Percentiles rank a stretch among this genome's conserved stretches.
These are phyloP conservation scores for Flaveria brownii DNA, from an alignment of 129 eudicot species.

Conservation along the genomic window DNA sequence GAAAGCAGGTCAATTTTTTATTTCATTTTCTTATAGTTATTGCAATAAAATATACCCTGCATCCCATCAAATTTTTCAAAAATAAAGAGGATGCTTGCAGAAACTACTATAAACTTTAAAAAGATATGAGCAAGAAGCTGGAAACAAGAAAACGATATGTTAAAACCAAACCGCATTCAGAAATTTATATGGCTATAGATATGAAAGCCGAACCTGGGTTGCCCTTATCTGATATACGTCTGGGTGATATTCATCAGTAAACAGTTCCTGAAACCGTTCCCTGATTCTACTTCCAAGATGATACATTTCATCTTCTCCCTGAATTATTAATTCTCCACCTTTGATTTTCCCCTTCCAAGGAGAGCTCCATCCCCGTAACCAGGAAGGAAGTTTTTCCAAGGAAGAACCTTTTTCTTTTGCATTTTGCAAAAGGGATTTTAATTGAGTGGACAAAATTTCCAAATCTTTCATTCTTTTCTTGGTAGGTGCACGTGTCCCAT, in stretches of 20 bases:
- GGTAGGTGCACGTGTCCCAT: slow-evolving; percentile 99
- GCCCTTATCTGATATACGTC: slow-evolving; percentile 76
- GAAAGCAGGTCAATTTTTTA: background rate
- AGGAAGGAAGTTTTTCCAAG: slow-evolving; percentile 62
- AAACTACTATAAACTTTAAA: background rate
- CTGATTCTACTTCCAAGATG: slow-evolving; percentile 70
- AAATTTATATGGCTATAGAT: background rate
- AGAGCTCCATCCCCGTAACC: slow-evolving; percentile 83
- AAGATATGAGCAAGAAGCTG: slow-evolving; percentile 11
- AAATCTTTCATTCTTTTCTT: slow-evolving; percentile 73
- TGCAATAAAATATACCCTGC: background rate
- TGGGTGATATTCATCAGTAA: slow-evolving; percentile 76
- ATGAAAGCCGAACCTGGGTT: slow-evolving; percentile 61
- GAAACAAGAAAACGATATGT: slow-evolving; percentile 2
- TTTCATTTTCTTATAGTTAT: background rate
- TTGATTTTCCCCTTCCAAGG: slow-evolving; percentile 87
- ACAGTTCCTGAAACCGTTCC: slow-evolving; percentile 63
- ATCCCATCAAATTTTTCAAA: background rate
- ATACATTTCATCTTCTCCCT: slow-evolving; percentile 87
- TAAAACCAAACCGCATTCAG: background rate
- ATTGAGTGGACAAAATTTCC: slow-evolving; percentile 50
- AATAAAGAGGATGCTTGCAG: background rate
- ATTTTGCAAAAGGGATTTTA: slow-evolving; percentile 52
- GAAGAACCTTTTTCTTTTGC: slow-evolving; percentile 56
- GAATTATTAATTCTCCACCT: slow-evolving; percentile 81